Percentiles rank a stretch among this genome's conserved stretches.
Evolutionary conservation across 768 basidiomycete genomes (phyloP).

Genomic region (Rubroboletus satanas): DNA sequence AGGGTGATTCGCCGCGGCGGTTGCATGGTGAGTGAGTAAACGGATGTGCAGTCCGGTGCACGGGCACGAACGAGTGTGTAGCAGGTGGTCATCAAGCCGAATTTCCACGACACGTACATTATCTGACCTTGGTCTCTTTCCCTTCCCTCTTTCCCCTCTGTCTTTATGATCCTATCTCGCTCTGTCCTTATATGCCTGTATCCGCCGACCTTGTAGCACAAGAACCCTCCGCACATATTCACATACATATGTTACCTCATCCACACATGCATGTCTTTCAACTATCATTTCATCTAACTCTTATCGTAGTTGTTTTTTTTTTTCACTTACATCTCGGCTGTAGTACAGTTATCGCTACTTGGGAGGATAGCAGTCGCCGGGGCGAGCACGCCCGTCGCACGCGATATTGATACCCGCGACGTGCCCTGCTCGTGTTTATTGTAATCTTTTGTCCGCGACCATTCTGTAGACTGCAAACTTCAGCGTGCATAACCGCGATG

Average conservation of each 20-base stretch:
- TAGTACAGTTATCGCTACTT: neutral
- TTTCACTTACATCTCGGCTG: neutral
- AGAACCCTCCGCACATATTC: conserved; percentile 6
- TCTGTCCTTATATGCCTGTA: neutral
- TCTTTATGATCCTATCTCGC: neutral
- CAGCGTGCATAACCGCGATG: neutral
- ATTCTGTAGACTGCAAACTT: neutral
- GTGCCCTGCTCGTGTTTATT: neutral
- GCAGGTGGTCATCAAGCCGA: neutral
- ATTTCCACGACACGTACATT: neutral
- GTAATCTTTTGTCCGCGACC: neutral
- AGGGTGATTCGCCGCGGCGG: conserved; percentile 21
- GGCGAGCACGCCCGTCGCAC: neutral
- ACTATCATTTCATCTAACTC: neutral
- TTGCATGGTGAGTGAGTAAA: conserved; percentile 5
- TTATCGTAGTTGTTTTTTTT: conserved; percentile 1
- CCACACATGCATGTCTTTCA: conserved; percentile 3
- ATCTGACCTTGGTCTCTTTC: neutral
- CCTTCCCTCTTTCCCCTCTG: neutral
- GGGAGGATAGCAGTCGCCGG: neutral
- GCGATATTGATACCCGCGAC: neutral
- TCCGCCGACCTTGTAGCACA: conserved; percentile 11
- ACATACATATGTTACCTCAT: conserved; percentile 8
- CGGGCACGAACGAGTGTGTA: neutral
- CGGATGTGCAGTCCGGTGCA: neutral